These are phyloP conservation scores for Penicillium paradoxum DNA, from an alignment of 495 filamentous ascomycete genomes.

Conservation along the genomic window DNA sequence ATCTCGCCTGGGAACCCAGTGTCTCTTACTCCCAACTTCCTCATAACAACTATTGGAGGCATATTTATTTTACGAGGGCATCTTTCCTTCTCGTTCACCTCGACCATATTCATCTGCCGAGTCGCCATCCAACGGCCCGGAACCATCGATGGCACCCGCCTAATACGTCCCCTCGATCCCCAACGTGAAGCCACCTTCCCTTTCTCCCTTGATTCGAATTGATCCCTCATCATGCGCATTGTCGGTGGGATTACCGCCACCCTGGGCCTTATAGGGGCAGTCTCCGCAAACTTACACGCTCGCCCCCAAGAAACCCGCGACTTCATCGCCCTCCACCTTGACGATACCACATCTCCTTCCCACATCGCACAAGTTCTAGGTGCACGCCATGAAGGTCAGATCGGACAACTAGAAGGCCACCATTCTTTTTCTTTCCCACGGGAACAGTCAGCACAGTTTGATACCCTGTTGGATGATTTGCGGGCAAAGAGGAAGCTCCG, in stretches of 20 bases:
- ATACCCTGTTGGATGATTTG: slow-evolving; percentile 56
- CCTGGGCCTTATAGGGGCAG: slow-evolving; percentile 30
- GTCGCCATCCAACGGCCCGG: slow-evolving; percentile 1
- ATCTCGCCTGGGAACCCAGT: slow-evolving; percentile 8
- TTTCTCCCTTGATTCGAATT: slow-evolving; percentile 7
- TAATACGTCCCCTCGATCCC: neutral
- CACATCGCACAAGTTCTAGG: slow-evolving; percentile 70
- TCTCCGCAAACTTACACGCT: slow-evolving; percentile 42
- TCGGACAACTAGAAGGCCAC: slow-evolving; percentile 77
- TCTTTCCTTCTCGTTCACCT: neutral
- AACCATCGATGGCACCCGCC: slow-evolving; percentile 27
- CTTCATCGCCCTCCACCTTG: slow-evolving; percentile 86
- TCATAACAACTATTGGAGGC: neutral
- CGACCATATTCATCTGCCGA: neutral
- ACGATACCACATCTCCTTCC: slow-evolving; percentile 56
- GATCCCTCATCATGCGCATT: slow-evolving; percentile 33
- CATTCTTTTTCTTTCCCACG: slow-evolving; percentile 75
- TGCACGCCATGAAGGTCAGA: slow-evolving; percentile 73
- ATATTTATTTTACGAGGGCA: neutral
- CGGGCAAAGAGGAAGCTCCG: slow-evolving; percentile 46
- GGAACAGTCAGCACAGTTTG: slow-evolving; percentile 46
- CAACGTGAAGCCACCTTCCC: slow-evolving; percentile 10
- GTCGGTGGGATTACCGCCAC: slow-evolving; percentile 36
- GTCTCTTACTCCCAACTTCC: neutral
- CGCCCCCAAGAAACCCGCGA: slow-evolving; percentile 69